A percentile compares a stretch with the other conserved stretches of the same genome.
Evolutionary conservation across 176 grass and related monocot species (phyloP).

Genomic region (Phoenix dactylifera): DNA sequence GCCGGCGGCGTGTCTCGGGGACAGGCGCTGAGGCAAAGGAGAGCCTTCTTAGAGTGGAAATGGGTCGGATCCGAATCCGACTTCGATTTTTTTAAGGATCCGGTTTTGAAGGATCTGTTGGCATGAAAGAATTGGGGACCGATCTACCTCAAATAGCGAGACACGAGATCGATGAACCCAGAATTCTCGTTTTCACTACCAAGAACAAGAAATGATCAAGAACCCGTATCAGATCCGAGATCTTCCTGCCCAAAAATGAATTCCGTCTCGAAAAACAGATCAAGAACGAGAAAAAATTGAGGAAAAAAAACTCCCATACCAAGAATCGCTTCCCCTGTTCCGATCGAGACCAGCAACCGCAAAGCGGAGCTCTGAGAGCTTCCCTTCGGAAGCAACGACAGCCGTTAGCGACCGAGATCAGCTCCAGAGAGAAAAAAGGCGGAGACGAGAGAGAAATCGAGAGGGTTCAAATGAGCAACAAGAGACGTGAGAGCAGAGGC

Average conservation of each 20-base stretch:
- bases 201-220: too few species aligned
- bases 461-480: constrained; percentile 24
- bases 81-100: too few species aligned
- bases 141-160: too few species aligned
- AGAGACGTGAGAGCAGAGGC: constrained; percentile 5
- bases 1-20: too few species aligned
- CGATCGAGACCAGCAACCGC: constrained; percentile 46
- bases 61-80: too few species aligned
- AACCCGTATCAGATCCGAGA: constrained; percentile 2
- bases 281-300: neutral
- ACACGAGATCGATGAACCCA: too few species aligned
- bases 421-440: neutral
- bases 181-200: too few species aligned
- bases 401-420: constrained; percentile 24
- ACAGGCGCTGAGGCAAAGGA: too few species aligned
- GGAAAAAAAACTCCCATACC: neutral
- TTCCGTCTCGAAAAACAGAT: neutral
- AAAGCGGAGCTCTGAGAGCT: constrained; percentile 43
- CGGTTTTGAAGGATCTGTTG: too few species aligned
- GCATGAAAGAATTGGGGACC: too few species aligned
- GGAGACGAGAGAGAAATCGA: constrained; percentile 1
- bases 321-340: constrained; percentile 44
- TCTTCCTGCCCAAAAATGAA: neutral
- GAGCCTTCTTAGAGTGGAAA: too few species aligned
- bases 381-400: constrained; percentile 32